Evolutionary conservation across 352 stramenopile genomes (phyloP), one percentile per base, ranked within the genome.

Genomic region (Phytophthora fragariaefolia): DNA sequence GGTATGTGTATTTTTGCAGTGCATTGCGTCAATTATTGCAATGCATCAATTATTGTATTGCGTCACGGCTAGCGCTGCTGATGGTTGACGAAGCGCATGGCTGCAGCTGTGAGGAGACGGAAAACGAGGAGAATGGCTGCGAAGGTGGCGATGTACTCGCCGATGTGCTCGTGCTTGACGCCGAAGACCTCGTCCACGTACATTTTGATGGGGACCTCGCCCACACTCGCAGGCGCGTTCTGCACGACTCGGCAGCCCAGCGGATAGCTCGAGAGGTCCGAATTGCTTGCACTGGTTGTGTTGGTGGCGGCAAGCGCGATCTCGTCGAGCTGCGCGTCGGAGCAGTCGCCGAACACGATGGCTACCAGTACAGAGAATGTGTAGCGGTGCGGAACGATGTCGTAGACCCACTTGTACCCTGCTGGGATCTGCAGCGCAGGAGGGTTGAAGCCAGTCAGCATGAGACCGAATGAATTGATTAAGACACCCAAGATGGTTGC

Each of bases 371-470:
- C 55, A 6, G 73, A 59, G 20, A 80, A 69, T 13, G 58, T 48
- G 62, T 78, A 78, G 9, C 71, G 56, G 27, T 72, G 66, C 9
- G 72, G 72, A 4, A 51, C 63, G 42, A 79, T 66, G 22, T 45
- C 36, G 49, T 80, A 80, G 43, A 80, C 45, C 75, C 69, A 83
- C 47, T 75, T 73, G 56, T 77, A 83, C 2, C 60, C 72, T 0
- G 22, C 10, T 1, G 76, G 76, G 38, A 82, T 81, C n/a, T 57
- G 48, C 15, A 28, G 43, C 18, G 68, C 40, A 6, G 68, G 72
- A 48, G 73, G 73, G 36, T 74, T 80, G 66, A 74, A 80, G 18
- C 73, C 73, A 47, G 77, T 76, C 47, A 80, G 77, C 24, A 78
- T 43, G 54, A 71, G 67, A 13, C 64, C 69, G 36, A 80, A 52